Evolutionary conservation across 2,329 filamentous ascomycete genomes (phyloP).

Genomic region (Fusarium miscanthi): DNA sequence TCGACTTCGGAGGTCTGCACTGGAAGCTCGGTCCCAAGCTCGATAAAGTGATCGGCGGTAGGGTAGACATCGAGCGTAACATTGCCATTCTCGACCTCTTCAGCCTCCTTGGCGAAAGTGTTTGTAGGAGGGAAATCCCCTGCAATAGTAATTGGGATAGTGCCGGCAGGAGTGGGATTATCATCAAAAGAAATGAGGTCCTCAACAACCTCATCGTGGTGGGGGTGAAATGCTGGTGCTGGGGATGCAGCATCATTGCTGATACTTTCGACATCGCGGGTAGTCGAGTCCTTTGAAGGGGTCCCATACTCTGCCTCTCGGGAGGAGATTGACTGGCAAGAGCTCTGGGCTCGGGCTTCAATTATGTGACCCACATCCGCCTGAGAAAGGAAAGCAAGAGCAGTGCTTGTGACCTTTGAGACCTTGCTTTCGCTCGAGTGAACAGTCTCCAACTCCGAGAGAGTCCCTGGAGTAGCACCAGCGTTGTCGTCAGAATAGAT

Average conservation of each 20-base stretch:
- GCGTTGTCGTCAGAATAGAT: neutral
- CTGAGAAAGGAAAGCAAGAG: neutral
- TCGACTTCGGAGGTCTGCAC: neutral
- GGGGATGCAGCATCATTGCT: no score
- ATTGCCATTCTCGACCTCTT: neutral
- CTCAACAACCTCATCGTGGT: neutral
- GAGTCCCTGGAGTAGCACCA: neutral
- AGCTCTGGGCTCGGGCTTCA: neutral
- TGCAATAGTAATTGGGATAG: neutral
- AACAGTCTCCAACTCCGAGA: neutral
- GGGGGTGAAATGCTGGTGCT: no score
- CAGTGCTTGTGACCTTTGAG: neutral
- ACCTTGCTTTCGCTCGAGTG: neutral
- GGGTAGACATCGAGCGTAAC: neutral
- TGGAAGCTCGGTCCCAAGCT: neutral
- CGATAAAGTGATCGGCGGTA: neutral
- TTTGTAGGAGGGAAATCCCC: neutral
- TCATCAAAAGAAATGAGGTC: slow-evolving; percentile 10
- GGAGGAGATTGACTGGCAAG: neutral
- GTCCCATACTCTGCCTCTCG: neutral
- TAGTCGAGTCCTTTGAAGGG: neutral
- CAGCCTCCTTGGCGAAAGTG: neutral
- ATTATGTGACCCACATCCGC: neutral
- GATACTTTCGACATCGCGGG: no score
- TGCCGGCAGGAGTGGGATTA: neutral